Percentiles rank a stretch among this genome's conserved stretches.
phyloP scores from a whole-genome alignment of 768 basidiomycete genomes.

The Pleurotus tuoliensis region DNA sequence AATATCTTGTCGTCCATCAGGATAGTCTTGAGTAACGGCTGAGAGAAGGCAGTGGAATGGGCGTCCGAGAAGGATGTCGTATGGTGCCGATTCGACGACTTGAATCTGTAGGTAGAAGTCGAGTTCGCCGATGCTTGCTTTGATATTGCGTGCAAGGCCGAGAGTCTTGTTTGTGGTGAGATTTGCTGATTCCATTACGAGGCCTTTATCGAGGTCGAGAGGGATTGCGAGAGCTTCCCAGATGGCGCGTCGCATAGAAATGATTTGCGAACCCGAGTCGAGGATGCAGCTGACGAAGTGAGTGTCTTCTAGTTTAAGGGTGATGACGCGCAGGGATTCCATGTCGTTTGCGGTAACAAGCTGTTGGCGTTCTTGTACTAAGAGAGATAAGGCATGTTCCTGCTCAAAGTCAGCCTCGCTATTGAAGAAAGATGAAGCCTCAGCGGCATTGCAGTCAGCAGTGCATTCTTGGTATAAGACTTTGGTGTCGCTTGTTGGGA shows the following conservation, averaged over 20 bases:
- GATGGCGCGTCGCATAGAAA: background rate
- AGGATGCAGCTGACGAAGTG: constrained; percentile 11
- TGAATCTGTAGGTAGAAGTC: constrained; percentile 18
- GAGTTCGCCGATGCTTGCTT: constrained; percentile 10
- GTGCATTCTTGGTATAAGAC: background rate
- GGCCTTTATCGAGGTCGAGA: constrained; percentile 10
- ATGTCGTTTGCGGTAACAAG: constrained; percentile 12
- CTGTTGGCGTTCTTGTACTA: background rate
- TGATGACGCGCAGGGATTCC: constrained; percentile 13
- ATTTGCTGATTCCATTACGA: constrained; percentile 20
- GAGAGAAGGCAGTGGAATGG: constrained; percentile 13
- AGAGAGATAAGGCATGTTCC: background rate
- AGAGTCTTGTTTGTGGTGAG: constrained; percentile 8
- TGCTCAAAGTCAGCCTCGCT: background rate
- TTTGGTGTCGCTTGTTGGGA: background rate
- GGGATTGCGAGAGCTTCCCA: constrained; percentile 15
- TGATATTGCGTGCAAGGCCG: constrained; percentile 15
- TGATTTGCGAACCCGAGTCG: constrained; percentile 17
- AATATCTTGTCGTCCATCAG: background rate
- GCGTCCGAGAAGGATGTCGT: constrained; percentile 18
- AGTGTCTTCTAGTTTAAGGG: constrained; percentile 6
- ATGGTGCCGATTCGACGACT: constrained; percentile 16
- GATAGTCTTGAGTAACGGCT: background rate
- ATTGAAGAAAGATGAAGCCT: background rate
- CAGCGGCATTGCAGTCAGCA: background rate